Base-by-base conservation (phyloP, 371 early-diverging fungal species). In the Mortierella sp. region DNA sequence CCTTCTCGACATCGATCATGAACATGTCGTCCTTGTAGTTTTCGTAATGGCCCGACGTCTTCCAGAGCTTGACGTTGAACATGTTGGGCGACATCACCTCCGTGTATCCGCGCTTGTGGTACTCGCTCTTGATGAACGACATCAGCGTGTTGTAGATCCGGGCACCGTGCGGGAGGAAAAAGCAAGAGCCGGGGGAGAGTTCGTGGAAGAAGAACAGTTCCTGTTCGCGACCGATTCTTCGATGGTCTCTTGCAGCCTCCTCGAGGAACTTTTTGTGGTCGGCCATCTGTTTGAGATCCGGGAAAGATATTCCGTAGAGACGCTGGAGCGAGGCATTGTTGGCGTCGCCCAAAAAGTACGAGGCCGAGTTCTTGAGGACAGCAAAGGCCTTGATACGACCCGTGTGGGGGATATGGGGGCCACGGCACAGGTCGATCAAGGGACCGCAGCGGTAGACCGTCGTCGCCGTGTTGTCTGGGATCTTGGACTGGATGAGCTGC, bases 21-120 rank as follows among this genome's bases (percentile, higher is more conserved):
- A 99, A 99, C 99, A 99, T 99, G 88, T 99, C 94, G 65, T 98
- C 99, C 88, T 95, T 91, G 87, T 99, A 99, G 85, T 99, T 99
- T 52, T 97, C 92, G 93, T 97, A 99, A 87, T 99, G 99, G 0
- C 99, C 99, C 14, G 97, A 97, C 77, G 93, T 96, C 76, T 98
- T 95, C 99, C 99, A 99, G 39, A 99, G 90, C 76, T 97, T 93
- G 85, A 95, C 92, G 79, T 96, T 97, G 89, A 90, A 99, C 87
- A 99, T 94, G 70, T 98, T 94, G 71, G 99, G 99, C 4, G 99
- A 98, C 78, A 98, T 95, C 50, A 99, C 96, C 87, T 98, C 98
- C 44, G 94, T 92, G 85, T 94, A 98, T 0, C 95, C 96, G 75
- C 91, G 92, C 26, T 88, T 80, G 2, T 86, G 88, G 70, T 97